Percentiles rank a stretch among this genome's conserved stretches.
Evolutionary conservation across 495 filamentous ascomycete genomes (phyloP).

Genomic region (Trichoderma virens): DNA sequence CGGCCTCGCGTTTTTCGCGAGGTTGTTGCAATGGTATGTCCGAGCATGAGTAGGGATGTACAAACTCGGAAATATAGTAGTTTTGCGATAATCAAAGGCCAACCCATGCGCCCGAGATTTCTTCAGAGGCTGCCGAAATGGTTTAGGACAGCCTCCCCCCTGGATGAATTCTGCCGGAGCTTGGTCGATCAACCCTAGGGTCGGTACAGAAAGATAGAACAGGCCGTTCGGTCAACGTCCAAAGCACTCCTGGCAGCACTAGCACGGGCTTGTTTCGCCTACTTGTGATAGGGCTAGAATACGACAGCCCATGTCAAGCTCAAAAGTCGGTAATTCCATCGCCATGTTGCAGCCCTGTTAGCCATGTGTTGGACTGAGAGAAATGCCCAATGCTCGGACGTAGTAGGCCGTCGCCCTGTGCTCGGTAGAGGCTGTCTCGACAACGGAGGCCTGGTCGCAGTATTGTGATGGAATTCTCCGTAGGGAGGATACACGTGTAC

Average conservation of each 20-base stretch:
- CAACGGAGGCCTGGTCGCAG: neutral
- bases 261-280: neutral
- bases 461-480: neutral
- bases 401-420: neutral
- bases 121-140: neutral
- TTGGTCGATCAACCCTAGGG: neutral
- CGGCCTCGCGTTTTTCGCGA: neutral
- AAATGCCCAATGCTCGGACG: neutral
- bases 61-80: neutral
- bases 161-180: neutral
- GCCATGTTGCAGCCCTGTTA: neutral
- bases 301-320: neutral
- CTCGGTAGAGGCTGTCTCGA: neutral
- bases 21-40: neutral
- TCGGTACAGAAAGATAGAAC: too few species aligned
- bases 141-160: neutral
- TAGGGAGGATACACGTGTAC: neutral
- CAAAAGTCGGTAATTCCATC: neutral
- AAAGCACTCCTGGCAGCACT: neutral
- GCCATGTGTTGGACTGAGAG: neutral
- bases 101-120: neutral
- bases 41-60: neutral
- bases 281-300: slow-evolving; percentile 3
- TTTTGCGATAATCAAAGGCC: neutral
- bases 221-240: neutral